Evolutionary conservation across 1,284 basidiomycete species (phyloP).

Genomic region (Leccinum subfulvum): DNA sequence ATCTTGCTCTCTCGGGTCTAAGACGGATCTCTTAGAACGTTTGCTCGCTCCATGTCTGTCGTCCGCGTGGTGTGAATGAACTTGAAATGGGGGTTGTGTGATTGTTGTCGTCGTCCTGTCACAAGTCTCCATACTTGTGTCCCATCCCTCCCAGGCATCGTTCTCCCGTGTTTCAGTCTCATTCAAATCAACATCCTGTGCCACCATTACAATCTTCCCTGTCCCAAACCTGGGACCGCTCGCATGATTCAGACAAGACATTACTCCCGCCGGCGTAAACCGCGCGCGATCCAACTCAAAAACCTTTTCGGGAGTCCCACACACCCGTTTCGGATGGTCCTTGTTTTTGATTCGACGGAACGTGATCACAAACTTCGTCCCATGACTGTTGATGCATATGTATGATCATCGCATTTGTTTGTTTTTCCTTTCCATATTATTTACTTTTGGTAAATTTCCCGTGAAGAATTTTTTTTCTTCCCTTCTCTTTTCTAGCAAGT

Average conservation of each 20-base stretch:
- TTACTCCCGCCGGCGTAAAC: slow-evolving; percentile 15
- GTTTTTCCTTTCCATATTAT: slow-evolving; percentile 23
- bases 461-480: slow-evolving; percentile 20
- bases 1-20: slow-evolving; percentile 30
- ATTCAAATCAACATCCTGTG: slow-evolving; percentile 13
- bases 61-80: neutral
- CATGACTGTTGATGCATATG: neutral
- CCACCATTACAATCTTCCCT: slow-evolving; percentile 5
- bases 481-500: neutral
- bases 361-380: slow-evolving; percentile 9
- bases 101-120: slow-evolving; percentile 9
- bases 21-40: slow-evolving; percentile 27
- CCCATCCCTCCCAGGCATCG: slow-evolving; percentile 18
- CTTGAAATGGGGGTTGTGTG: slow-evolving; percentile 12
- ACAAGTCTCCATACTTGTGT: slow-evolving; percentile 10
- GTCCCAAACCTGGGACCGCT: slow-evolving; percentile 13
- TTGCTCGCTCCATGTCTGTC: slow-evolving; percentile 28
- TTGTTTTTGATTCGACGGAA: neutral
- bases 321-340: slow-evolving; percentile 15
- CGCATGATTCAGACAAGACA: slow-evolving; percentile 11
- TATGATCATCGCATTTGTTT: slow-evolving; percentile 1
- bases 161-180: slow-evolving; percentile 23
- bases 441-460: slow-evolving; percentile 8
- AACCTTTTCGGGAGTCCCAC: neutral
- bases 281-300: slow-evolving; percentile 2